Evolutionary conservation across 306 rosid genomes (phyloP).

Genomic region (Trifolium repens): DNA sequence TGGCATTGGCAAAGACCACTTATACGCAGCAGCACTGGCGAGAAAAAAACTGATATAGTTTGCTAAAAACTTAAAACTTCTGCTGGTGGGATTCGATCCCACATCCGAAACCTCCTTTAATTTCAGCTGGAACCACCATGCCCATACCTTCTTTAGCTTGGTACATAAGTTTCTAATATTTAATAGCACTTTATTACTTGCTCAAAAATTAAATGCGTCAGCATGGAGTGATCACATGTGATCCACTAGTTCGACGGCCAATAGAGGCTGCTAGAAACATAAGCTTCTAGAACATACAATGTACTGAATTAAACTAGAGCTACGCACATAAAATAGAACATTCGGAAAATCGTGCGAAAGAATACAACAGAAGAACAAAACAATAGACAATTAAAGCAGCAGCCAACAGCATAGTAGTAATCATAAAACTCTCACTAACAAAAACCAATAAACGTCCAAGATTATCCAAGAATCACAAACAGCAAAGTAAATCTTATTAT

Average conservation of each 20-base stretch:
- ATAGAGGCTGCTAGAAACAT: background rate
- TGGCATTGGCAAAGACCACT: background rate
- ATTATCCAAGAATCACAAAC: conserved; percentile 6
- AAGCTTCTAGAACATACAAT: background rate
- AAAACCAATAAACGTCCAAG: conserved; percentile 9
- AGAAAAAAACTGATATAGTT: background rate
- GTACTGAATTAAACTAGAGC: background rate
- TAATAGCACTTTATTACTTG: background rate
- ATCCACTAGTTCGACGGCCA: background rate
- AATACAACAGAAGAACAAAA: background rate
- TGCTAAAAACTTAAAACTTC: background rate
- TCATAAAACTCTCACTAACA: background rate
- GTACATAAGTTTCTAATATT: background rate
- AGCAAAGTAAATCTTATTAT: background rate
- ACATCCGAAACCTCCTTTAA: background rate
- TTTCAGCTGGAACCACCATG: background rate
- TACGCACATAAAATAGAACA: background rate
- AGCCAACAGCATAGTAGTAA: background rate
- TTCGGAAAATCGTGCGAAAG: background rate
- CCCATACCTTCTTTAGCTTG: background rate
- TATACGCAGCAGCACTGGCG: background rate
- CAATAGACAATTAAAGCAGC: background rate
- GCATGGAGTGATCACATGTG: background rate
- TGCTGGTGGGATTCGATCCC: background rate
- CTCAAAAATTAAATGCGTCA: background rate